Evolutionary conservation across 768 basidiomycete genomes (phyloP).

Genomic region (Hirschioporus abietinus): DNA sequence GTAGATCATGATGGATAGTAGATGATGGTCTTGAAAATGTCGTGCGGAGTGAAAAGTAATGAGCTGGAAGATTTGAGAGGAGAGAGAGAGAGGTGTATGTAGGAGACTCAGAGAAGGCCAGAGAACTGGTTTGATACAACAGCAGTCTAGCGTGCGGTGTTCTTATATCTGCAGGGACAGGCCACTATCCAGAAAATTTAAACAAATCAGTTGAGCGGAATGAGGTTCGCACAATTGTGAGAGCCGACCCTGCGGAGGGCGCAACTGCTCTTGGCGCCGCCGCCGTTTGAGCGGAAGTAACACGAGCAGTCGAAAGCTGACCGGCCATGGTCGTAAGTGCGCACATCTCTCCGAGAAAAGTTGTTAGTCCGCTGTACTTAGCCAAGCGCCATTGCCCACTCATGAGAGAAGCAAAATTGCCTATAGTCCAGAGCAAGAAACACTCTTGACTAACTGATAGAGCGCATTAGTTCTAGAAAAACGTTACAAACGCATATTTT

Average conservation of each 20-base stretch:
- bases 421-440: no score
- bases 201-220: not conserved
- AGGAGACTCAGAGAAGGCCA: not conserved
- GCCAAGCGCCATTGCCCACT: no score
- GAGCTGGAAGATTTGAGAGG: not conserved
- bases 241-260: not conserved
- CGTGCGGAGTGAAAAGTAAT: not conserved
- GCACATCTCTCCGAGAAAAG: not conserved
- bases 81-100: not conserved
- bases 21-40: not conserved
- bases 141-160: not conserved
- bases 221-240: not conserved
- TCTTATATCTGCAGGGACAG: not conserved
- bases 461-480: no score
- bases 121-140: not conserved
- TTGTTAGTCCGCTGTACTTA: not conserved
- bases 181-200: not conserved
- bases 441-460: no score
- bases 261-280: not conserved
- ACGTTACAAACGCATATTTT: not conserved
- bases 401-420: no score
- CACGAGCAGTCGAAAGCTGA: not conserved
- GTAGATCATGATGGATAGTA: not conserved
- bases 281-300: conserved; percentile 1
- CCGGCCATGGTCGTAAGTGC: not conserved